These are phyloP conservation scores for Volvox africanus DNA, from an alignment of 139 green algal genomes.

Conservation along the genomic window DNA sequence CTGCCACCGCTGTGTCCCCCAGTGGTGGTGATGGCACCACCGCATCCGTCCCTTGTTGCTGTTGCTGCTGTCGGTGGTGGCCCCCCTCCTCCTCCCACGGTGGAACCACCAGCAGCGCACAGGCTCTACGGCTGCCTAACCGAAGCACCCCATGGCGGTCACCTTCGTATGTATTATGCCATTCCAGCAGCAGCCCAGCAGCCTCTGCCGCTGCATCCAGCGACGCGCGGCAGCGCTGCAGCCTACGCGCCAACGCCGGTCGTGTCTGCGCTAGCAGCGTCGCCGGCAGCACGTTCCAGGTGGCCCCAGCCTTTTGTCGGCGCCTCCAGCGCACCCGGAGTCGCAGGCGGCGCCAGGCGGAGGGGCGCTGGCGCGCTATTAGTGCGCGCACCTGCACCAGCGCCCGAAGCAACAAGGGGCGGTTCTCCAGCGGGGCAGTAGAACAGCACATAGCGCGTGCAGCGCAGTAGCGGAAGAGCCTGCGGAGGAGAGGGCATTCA, in stretches of 20 bases:
- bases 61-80: no score
- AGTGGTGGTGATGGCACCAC: background rate
- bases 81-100: slow-evolving; percentile 16
- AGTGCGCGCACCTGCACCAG: slow-evolving; percentile 19
- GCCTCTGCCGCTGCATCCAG: slow-evolving; percentile 36
- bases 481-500: background rate
- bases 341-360: slow-evolving; percentile 22
- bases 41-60: background rate
- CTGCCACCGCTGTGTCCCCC: background rate
- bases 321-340: slow-evolving; percentile 12
- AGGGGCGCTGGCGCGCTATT: background rate
- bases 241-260: background rate
- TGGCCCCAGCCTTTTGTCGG: background rate
- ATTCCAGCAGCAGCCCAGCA: background rate
- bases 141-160: background rate
- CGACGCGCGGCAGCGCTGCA: background rate
- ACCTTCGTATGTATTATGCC: slow-evolving; percentile 8
- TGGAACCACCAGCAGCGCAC: slow-evolving; percentile 4
- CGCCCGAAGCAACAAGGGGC: slow-evolving; percentile 16
- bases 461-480: slow-evolving; percentile 40
- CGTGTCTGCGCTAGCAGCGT: background rate
- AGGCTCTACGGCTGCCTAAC: background rate
- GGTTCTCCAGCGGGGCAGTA: slow-evolving; percentile 3
- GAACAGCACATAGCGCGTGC: background rate
- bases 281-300: background rate